Conservation (phyloP, 495 filamentous ascomycete genomes). For the Neurospora africana region DNA sequence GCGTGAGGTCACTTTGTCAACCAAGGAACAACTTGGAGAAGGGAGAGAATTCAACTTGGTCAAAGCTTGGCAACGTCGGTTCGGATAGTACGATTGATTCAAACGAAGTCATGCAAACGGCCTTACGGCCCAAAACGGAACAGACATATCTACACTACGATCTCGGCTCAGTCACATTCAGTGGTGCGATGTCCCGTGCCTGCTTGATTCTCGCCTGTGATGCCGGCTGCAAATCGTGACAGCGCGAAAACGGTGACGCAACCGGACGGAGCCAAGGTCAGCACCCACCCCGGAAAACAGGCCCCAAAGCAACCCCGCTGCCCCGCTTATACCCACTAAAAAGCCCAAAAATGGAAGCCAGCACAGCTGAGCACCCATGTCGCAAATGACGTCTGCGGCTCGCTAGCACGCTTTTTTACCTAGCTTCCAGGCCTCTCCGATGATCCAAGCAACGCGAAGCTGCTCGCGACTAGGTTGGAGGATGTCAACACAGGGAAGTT, state of each 20-base stretch:
- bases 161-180: neutral
- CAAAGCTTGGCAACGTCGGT: neutral
- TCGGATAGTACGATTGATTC: neutral
- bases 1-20: neutral
- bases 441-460: neutral
- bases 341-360: neutral
- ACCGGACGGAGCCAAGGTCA: neutral
- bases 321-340: neutral
- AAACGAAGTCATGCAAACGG: neutral
- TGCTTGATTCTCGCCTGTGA: neutral
- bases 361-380: constrained; percentile 8
- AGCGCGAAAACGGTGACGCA: neutral
- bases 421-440: neutral
- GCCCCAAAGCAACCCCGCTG: neutral
- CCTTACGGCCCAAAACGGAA: neutral
- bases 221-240: neutral
- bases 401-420: constrained; percentile 1
- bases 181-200: neutral
- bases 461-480: neutral
- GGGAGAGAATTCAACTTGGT: neutral
- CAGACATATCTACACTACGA: neutral
- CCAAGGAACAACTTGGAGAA: neutral
- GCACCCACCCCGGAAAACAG: neutral
- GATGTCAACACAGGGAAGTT: neutral
- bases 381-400: constrained; percentile 23